These are phyloP conservation scores for Dalechampia spathulata DNA, from an alignment of 441 rosid genomes.

Conservation along the genomic window DNA sequence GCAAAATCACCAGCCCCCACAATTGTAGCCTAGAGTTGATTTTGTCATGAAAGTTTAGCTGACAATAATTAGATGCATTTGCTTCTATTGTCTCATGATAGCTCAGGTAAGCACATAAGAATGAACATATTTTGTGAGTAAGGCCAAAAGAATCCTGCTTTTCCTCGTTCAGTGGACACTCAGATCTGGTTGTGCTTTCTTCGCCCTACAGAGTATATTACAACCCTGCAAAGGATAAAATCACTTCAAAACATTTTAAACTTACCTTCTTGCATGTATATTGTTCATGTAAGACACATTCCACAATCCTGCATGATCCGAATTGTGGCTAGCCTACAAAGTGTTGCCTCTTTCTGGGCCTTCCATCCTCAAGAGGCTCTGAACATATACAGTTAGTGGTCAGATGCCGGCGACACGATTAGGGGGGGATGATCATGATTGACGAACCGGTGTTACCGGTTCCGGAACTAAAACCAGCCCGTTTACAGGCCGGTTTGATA, in stretches of 20 bases:
- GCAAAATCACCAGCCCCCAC: slow-evolving; percentile 20
- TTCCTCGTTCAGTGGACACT: neutral
- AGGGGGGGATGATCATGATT: no score
- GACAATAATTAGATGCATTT: neutral
- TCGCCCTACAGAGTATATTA: neutral
- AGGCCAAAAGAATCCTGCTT: neutral
- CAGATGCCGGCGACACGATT: no score
- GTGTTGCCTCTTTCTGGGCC: no score
- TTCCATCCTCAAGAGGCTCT: no score
- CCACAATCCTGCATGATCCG: no score
- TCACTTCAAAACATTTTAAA: neutral
- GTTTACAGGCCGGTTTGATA: no score
- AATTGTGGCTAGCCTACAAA: no score
- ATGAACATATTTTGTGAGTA: neutral
- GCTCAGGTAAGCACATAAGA: neutral
- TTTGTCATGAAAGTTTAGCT: neutral
- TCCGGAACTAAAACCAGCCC: no score
- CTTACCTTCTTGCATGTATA: neutral
- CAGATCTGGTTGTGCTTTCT: neutral
- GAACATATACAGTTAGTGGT: no score
- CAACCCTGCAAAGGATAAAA: neutral
- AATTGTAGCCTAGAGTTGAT: slow-evolving; percentile 20
- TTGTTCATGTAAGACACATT: no score
- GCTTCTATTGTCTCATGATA: no score
- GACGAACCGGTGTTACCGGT: no score